These are phyloP conservation scores for Saraca asoca DNA, from an alignment of 331 rosid genomes.

Conservation along the genomic window DNA sequence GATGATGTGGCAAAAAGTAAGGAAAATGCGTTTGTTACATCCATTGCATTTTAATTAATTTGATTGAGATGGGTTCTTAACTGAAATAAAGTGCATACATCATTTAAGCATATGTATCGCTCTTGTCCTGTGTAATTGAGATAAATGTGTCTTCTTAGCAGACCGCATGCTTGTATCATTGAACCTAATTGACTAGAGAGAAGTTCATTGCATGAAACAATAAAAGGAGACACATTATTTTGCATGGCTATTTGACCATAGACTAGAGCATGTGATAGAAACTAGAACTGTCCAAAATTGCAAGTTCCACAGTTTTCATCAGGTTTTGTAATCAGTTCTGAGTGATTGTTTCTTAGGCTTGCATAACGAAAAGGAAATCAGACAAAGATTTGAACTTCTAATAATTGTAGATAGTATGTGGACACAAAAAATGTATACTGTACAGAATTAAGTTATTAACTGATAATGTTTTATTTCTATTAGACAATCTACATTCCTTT, in stretches of 20 bases:
- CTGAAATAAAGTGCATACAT: not conserved
- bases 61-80: not conserved
- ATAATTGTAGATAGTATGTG: not conserved
- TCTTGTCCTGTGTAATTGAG: not conserved
- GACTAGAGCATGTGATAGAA: not conserved
- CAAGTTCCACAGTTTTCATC: not conserved
- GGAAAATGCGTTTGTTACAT: constrained; percentile 17
- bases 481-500: constrained; percentile 5
- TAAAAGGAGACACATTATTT: not conserved
- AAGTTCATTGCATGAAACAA: not conserved
- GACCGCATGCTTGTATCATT: not conserved
- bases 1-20: constrained; percentile 63
- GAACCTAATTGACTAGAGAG: not conserved
- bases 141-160: constrained; percentile 1
- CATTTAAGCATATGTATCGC: not conserved
- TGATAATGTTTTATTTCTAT: not conserved
- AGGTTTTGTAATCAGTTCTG: not conserved
- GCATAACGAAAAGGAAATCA: not conserved
- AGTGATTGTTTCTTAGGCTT: not conserved
- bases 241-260: not conserved
- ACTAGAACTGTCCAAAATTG: not conserved
- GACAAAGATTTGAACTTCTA: not conserved
- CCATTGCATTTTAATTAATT: constrained; percentile 7
- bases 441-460: not conserved
- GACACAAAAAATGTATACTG: not conserved